Evolutionary conservation across 371 early-diverging fungal genomes (phyloP).

Genomic region (Mortierella sp.): DNA sequence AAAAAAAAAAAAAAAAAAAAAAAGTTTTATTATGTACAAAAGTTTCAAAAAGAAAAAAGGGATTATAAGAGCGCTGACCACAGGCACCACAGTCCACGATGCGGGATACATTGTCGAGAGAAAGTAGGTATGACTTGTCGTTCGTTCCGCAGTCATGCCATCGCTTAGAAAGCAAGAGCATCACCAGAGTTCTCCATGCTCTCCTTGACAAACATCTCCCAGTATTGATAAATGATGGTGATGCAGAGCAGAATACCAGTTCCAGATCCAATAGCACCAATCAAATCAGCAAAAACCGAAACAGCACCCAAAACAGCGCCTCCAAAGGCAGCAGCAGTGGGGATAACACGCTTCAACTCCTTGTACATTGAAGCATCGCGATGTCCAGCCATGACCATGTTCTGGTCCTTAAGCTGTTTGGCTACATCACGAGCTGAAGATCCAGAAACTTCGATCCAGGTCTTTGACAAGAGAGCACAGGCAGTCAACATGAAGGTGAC

Average conservation of each 20-base stretch:
- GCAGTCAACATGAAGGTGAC: slow-evolving; percentile 91
- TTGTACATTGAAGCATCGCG: slow-evolving; percentile 97
- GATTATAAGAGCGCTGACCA: too few relatives aligned
- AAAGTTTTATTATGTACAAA: slow-evolving; percentile 31
- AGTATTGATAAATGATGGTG: slow-evolving; percentile 99
- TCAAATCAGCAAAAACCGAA: slow-evolving; percentile 95
- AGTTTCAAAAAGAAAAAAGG: neutral
- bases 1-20: too few relatives aligned
- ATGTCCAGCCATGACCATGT: slow-evolving; percentile 96
- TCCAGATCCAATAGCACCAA: slow-evolving; percentile 98
- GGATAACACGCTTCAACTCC: slow-evolving; percentile 98
- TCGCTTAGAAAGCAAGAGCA: slow-evolving; percentile 51
- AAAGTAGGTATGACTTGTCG: neutral
- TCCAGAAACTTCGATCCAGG: slow-evolving; percentile 99
- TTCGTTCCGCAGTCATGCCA: neutral
- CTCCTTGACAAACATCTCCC: slow-evolving; percentile 98
- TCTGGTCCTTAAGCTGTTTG: slow-evolving; percentile 97
- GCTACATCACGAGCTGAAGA: slow-evolving; percentile 99
- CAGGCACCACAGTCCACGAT: neutral
- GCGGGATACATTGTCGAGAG: neutral
- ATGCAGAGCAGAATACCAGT: slow-evolving; percentile 99
- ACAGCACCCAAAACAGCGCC: slow-evolving; percentile 97
- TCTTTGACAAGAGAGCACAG: slow-evolving; percentile 97
- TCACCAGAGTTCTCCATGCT: slow-evolving; percentile 56
- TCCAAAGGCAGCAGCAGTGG: slow-evolving; percentile 95